Base-by-base conservation (phyloP, 352 stramenopile species). In the Globisporangium takayamanum region DNA sequence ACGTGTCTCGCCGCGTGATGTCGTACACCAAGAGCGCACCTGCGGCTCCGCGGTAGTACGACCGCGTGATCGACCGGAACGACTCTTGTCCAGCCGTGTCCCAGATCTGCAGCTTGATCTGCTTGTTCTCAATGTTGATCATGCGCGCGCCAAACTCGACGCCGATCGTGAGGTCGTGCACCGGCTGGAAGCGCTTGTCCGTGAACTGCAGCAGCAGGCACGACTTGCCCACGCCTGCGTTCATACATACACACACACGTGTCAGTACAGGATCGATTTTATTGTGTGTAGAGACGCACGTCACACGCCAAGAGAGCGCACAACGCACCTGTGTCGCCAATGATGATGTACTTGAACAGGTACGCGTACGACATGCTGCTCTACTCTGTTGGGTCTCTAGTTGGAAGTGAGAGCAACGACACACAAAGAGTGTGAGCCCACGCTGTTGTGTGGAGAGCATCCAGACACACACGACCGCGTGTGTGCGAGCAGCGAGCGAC, bases 131-230 rank as follows among this genome's bases (percentile, higher is more conserved):
- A 50, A 99, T 98, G 68, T 94, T 97, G 63, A 99, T 98, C 95
- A 99, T 99, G 48, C 97, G 91, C 15, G 97, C 97, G 55, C 97
- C 97, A 69, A 99, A 99, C 84, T 99, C 98, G 26, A 98, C 95
- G 39, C 96, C 98, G 67, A 99, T 99, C 10, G 98, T 99, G 50
- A 99, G 84, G 67, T 99, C 97, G 68, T 99, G 82, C 41, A 99
- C 97, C 0, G 96, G 97, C 73, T 99, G 97, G 79, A 99, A 99
- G 53, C 97, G 88, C 80, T 99, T 99, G 84, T 99, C 97, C 51
- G 97, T 99, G 83, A 99, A 99, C 79, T 99, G 97, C 62, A 99
- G 82, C 47, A 99, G 79, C 67, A 99, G 86, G 76, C 97, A 99
- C 50, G 96, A 99, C 84, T 99, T 99, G 37, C 98, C 98, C 18